phyloP scores from a whole-genome alignment of 2,329 filamentous ascomycete species.

The Delphinella strobiligena region DNA sequence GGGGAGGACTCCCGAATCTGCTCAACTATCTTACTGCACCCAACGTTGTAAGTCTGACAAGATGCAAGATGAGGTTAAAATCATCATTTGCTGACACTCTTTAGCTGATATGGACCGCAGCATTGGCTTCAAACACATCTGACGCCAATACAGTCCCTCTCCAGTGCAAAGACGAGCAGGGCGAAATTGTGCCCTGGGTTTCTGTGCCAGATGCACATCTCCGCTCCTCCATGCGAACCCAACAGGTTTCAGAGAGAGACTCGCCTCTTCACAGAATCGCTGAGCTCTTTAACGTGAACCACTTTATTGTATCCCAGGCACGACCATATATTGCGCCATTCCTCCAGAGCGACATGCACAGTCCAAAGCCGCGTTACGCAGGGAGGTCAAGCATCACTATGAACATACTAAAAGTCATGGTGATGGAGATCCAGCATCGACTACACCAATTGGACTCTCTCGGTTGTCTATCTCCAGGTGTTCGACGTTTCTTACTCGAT shows the following conservation, averaged over 20 bases:
- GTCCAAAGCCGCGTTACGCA: slow-evolving; percentile 50
- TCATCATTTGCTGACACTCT: not conserved
- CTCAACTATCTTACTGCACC: slow-evolving; percentile 89
- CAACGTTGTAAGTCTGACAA: slow-evolving; percentile 58
- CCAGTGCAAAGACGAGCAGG: slow-evolving; percentile 65
- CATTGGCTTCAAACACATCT: slow-evolving; percentile 61
- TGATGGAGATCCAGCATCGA: slow-evolving; percentile 67
- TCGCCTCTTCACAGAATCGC: slow-evolving; percentile 59
- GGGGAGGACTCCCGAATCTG: slow-evolving; percentile 67
- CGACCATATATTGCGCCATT: slow-evolving; percentile 83
- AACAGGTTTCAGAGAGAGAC: slow-evolving; percentile 51
- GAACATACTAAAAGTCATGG: slow-evolving; percentile 37
- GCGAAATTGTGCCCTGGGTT: slow-evolving; percentile 63
- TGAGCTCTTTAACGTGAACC: slow-evolving; percentile 84
- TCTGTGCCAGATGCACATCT: slow-evolving; percentile 49
- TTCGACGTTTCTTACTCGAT: slow-evolving; percentile 68
- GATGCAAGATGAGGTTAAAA: not conserved
- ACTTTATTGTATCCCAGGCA: slow-evolving; percentile 89
- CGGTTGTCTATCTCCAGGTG: slow-evolving; percentile 54
- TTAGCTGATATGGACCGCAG: slow-evolving; percentile 68
- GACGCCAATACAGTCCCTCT: slow-evolving; percentile 56
- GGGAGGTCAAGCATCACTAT: slow-evolving; percentile 44
- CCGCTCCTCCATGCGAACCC: slow-evolving; percentile 54
- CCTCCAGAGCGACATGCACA: slow-evolving; percentile 67
- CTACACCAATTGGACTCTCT: slow-evolving; percentile 71